Conservation (phyloP, 2,329 filamentous ascomycete genomes). For the Clonostachys solani region DNA sequence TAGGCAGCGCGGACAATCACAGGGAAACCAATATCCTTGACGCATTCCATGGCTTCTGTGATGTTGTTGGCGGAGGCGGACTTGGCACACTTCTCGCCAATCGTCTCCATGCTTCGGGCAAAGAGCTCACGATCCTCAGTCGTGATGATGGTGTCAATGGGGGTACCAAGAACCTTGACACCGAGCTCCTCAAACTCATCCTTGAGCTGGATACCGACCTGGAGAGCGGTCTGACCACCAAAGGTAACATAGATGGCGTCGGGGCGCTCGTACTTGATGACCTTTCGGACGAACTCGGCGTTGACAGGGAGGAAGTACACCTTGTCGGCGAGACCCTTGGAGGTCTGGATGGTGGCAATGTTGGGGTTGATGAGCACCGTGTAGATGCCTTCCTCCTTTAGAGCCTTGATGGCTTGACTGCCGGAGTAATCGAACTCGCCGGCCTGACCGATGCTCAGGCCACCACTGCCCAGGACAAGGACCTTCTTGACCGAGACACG, state of each 20-base stretch:
- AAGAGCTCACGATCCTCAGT: constrained; percentile 98
- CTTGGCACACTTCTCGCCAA: constrained; percentile 96
- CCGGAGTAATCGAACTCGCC: constrained; percentile 99
- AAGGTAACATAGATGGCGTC: constrained; percentile 98
- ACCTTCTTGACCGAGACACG: constrained; percentile 89
- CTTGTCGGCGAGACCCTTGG: constrained; percentile 95
- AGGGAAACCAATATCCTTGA: constrained; percentile 89
- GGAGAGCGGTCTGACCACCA: constrained; percentile 94
- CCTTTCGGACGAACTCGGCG: constrained; percentile 94
- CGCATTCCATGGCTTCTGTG: constrained; percentile 83
- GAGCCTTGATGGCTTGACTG: constrained; percentile 94
- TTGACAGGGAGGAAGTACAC: constrained; percentile 98
- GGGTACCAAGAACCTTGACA: constrained; percentile 91
- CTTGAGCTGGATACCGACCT: constrained; percentile 95
- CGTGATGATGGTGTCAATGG: constrained; percentile 97
- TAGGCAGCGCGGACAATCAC: constrained; percentile 97
- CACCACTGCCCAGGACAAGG: constrained; percentile 88
- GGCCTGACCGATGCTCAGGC: constrained; percentile 94
- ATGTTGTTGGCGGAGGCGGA: constrained; percentile 87
- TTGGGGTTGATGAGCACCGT: constrained; percentile 98
- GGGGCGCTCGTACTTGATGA: constrained; percentile 89
- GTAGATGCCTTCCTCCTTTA: constrained; percentile 98
- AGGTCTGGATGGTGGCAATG: constrained; percentile 98
- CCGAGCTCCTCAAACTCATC: constrained; percentile 92
- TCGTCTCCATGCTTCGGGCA: constrained; percentile 96